Evolutionary conservation across 2,329 filamentous ascomycete genomes (phyloP), one percentile per base, ranked within the genome.

Genomic region (Didymosphaeria variabile): DNA sequence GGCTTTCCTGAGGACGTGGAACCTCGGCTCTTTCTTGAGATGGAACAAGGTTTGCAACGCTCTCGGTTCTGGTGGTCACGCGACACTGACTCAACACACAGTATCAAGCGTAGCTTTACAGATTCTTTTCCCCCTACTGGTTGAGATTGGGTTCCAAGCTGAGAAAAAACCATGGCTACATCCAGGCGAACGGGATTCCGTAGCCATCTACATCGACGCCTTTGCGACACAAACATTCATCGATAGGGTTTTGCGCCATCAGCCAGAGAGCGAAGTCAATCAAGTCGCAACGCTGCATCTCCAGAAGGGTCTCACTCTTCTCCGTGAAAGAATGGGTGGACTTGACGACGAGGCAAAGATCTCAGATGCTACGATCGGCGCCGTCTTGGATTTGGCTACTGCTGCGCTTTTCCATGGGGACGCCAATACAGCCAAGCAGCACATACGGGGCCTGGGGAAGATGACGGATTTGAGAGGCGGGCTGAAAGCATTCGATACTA

Each of bases 391-490:
- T 15, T 62, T 81, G 15, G 75, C 77, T 1, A 64, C 61, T 2
- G 67, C 74, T 55, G 74, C 79, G 8, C 66, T 72, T 26, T 60
- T 70, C 9, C 63, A 56, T 0, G 73, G 74, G 3, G 72, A 81
- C 42, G 55, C 56, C 17, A 55, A 68, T 5, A 60, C 70, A 0
- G 74, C 77, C 1, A 66, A 55, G 9, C 67, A 77, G 21, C 79
- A 82, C 55, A 68, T 81, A 57, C 51, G 73, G 23, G 80, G 79
- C 7, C 68, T 82, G 19, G 68, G 69, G 19, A 78, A 70, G 59
- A 79, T 82, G 7, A 70, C 81, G 7, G 60, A 70, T 19, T 34
- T 82, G 32, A 74, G 76, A 55, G 80, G 80, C 2, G 79, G 79
- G 0, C 38, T 80, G 1, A 32, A 15, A 12, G 64, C 62, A 0